These are phyloP conservation scores for Falciphora oryzae DNA, from an alignment of 2,329 filamentous ascomycete genomes.

Conservation along the genomic window DNA sequence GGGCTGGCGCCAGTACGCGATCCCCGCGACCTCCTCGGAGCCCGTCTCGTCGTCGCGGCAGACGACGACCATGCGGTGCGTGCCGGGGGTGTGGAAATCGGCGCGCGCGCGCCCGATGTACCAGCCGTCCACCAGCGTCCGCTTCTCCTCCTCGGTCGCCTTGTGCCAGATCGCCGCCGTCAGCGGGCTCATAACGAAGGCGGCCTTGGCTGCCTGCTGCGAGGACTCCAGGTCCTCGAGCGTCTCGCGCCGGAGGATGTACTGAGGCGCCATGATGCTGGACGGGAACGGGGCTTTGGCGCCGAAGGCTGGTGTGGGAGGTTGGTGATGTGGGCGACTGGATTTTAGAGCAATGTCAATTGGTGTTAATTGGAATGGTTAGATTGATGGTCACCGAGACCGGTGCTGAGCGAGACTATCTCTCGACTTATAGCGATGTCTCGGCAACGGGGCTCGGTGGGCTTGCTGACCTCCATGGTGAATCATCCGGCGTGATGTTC, in stretches of 20 bases:
- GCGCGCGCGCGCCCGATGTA: neutral
- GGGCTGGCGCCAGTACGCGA: neutral
- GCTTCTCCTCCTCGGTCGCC: conserved; percentile 7
- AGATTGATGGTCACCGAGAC: neutral
- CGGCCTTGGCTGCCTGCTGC: no score
- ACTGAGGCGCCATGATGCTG: neutral
- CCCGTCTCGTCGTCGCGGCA: neutral
- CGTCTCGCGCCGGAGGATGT: neutral
- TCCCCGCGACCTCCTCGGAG: neutral
- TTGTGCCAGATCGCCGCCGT: neutral
- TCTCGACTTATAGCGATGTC: neutral
- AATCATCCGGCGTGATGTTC: neutral
- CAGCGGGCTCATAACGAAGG: conserved; percentile 2
- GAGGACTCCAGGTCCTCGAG: neutral
- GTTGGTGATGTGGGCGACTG: no score
- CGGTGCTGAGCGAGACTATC: neutral
- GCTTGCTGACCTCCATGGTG: neutral
- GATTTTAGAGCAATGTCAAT: neutral
- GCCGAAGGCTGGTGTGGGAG: neutral
- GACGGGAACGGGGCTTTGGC: no score
- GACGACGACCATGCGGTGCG: conserved; percentile 2
- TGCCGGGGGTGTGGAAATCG: neutral
- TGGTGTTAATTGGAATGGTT: neutral
- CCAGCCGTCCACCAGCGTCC: neutral
- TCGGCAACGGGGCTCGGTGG: neutral